Evolutionary conservation across 176 grass and related monocot species (phyloP).

Genomic region (Triticum aestivum): IWGSC_CS_RefSeq_v2.1 NC_057804.1:48696707-48697206

Average conservation of each 20-base stretch:
- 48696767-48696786: neutral
- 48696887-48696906: neutral
- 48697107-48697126: too few species aligned
- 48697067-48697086: neutral
- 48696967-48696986: neutral
- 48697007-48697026: neutral
- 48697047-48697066: neutral
- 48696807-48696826: neutral
- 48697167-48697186: neutral
- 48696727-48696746: neutral
- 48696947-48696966: neutral
- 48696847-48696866: neutral
- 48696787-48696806: neutral
- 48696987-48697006: neutral
- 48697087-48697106: neutral
- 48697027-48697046: neutral
- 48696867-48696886: neutral
- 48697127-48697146: neutral
- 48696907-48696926: neutral
- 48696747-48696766: conserved; percentile 3
- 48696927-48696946: neutral
- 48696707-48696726: neutral
- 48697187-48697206: neutral
- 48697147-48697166: neutral
- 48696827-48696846: neutral